Percentiles rank a stretch among this genome's conserved stretches.
Evolutionary conservation across 2,329 filamentous ascomycete genomes (phyloP).

Genomic region (Xylariales sp.): DNA sequence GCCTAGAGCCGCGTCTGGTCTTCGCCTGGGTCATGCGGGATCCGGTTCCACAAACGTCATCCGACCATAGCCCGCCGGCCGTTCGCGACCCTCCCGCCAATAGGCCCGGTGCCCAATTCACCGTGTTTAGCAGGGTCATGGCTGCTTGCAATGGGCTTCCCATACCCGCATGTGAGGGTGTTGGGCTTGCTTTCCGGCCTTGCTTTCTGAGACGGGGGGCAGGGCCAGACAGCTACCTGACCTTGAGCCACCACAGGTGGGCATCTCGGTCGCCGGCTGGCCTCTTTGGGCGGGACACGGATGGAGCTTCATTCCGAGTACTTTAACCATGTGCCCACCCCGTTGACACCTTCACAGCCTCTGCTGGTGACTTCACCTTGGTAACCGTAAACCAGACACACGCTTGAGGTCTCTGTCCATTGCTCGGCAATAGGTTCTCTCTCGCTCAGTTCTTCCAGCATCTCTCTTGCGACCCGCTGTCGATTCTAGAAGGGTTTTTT

Average conservation of each 20-base stretch:
- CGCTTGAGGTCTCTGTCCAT: too few species aligned
- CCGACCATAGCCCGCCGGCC: slow-evolving; percentile 2
- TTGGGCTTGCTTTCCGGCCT: slow-evolving; percentile 1
- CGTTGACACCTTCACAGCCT: too few species aligned
- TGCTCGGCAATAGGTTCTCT: too few species aligned
- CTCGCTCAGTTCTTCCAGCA: too few species aligned
- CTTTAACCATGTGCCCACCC: not conserved
- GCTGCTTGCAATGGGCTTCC: slow-evolving; percentile 7
- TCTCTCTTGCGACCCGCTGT: too few species aligned
- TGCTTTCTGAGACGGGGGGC: not conserved
- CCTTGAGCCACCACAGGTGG: slow-evolving; percentile 4
- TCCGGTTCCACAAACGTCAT: slow-evolving; percentile 6
- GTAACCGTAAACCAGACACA: too few species aligned
- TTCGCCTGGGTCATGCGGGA: slow-evolving; percentile 4
- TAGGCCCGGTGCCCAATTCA: slow-evolving; percentile 7
- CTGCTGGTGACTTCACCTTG: too few species aligned
- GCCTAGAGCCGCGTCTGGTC: too few species aligned
- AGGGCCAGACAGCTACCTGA: not conserved
- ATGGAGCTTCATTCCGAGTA: too few species aligned
- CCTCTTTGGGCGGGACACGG: too few species aligned
- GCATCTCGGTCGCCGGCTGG: too few species aligned
- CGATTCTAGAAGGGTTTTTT: too few species aligned
- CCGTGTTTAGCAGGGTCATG: slow-evolving; percentile 3
- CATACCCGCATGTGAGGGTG: not conserved
- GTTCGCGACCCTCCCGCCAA: slow-evolving; percentile 1